A percentile compares a stretch with the other conserved stretches of the same genome.
phyloP scores from a whole-genome alignment of 139 green algal species.

The Astrephomene gubernaculifera region DNA sequence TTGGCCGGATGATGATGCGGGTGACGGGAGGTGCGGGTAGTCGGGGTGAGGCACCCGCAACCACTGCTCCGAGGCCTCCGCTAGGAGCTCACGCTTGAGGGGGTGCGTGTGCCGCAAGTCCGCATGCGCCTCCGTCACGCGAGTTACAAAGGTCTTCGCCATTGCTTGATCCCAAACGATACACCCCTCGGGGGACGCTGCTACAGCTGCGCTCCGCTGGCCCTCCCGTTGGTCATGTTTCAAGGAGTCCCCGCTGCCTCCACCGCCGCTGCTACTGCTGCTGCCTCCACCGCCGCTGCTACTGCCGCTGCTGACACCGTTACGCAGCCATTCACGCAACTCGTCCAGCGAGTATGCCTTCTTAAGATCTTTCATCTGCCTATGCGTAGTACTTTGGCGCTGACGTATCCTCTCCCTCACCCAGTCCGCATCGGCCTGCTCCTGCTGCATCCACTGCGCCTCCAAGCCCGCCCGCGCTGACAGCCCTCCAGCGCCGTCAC shows the following conservation, averaged over 20 bases:
- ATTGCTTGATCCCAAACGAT: too few relatives aligned
- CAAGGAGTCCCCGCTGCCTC: too few relatives aligned
- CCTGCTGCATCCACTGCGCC: slow-evolving; percentile 6
- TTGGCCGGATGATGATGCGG: too few relatives aligned
- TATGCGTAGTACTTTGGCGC: too few relatives aligned
- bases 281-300: background rate
- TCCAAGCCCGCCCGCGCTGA: too few relatives aligned
- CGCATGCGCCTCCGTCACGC: background rate
- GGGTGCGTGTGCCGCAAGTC: background rate
- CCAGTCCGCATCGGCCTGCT: too few relatives aligned
- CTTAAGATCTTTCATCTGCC: background rate
- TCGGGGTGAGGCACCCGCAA: background rate
- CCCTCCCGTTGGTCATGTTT: too few relatives aligned
- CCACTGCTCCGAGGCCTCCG: background rate
- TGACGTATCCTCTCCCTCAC: background rate
- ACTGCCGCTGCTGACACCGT: background rate
- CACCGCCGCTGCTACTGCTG: background rate
- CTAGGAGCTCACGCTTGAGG: background rate
- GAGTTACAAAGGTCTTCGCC: background rate
- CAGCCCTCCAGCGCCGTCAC: too few relatives aligned
- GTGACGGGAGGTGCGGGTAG: too few relatives aligned
- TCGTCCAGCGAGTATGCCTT: background rate
- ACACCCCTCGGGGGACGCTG: too few relatives aligned
- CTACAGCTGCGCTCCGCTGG: too few relatives aligned
- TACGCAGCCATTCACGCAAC: background rate